Base-by-base conservation (phyloP, 257 asterid genomes). In the Galeopsis tetrahit region DNA sequence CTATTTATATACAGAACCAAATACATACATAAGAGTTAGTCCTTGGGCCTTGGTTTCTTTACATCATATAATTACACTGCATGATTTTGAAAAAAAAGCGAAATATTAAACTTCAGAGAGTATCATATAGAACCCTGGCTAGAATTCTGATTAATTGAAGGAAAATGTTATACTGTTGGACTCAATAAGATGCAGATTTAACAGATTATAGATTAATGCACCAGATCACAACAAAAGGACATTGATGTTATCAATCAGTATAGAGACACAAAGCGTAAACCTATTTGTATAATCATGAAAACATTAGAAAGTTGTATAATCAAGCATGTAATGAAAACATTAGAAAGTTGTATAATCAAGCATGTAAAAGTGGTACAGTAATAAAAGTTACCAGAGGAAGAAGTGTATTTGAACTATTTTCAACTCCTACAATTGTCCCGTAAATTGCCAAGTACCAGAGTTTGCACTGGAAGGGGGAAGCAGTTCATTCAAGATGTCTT, bases 391-490 rank as follows among this genome's bases (percentile, higher is more conserved):
- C 89, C 83, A 71, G 69, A 66, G 65, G 65, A 60, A 68, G n/a
- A 48, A 48, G 51, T 33, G 43, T 34, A 71, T 36, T 40, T 33
- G 69, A 65, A 63, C 48, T 57, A 21, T 57, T 52, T 70, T 70
- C 81, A 59, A 69, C 85, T 77, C 71, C 86, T 83, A 82, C 72
- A 82, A 56, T 75, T 87, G 79, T 62, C 80, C 88, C 5, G 83
- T 75, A 57, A 84, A 81, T 70, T 75, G 83, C 90, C 90, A 82
- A 53, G 79, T 68, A 61, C 86, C 84, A 53, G 85, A 82, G 68
- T 78, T 83, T 48, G 86, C 59, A 64, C 82, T 56, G 10, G 93
- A 74, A 36, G 85, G 80, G 36, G 87, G 92, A 81, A 87, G 84
- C 68, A 82, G 69, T 64, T 81, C 87, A 34, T 82, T 81, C 81